These are phyloP conservation scores for Rhodotorula diobovata DNA, from an alignment of 768 basidiomycete species.

Conservation along the genomic window DNA sequence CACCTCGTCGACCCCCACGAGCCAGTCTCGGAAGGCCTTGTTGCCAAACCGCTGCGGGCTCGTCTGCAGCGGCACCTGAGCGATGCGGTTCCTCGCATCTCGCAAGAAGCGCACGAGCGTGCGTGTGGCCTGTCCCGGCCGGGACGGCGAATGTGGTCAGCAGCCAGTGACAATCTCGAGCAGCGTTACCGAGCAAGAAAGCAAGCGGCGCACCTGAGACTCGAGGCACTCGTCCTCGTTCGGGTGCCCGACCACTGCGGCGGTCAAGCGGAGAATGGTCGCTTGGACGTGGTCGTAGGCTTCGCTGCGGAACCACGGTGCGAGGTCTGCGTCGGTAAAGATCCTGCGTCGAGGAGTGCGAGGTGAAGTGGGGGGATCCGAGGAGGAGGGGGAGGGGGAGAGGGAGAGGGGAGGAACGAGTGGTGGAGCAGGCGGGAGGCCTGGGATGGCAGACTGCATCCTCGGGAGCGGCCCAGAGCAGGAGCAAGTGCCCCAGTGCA, in stretches of 20 bases:
- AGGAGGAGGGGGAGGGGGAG: background rate
- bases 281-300: conserved; percentile 63
- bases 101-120: conserved; percentile 60
- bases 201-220: conserved; percentile 56
- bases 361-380: background rate
- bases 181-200: too few relatives aligned
- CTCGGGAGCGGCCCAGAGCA: too few relatives aligned
- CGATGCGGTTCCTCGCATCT: conserved; percentile 66
- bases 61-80: conserved; percentile 68
- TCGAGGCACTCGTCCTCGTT: conserved; percentile 55
- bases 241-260: conserved; percentile 67
- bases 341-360: conserved; percentile 49
- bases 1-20: conserved; percentile 65
- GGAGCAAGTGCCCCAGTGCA: too few relatives aligned
- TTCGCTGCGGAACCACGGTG: conserved; percentile 67
- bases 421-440: background rate
- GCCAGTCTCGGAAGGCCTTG: conserved; percentile 82
- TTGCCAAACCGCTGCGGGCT: conserved; percentile 57
- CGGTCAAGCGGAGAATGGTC: conserved; percentile 70
- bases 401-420: background rate
- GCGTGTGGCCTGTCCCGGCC: conserved; percentile 43
- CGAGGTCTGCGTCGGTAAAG: conserved; percentile 68
- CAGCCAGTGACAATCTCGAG: background rate
- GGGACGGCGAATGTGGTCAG: background rate
- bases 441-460: background rate